phyloP scores from a whole-genome alignment of 257 asterid species.

The Thymus quinquecostatus region DNA sequence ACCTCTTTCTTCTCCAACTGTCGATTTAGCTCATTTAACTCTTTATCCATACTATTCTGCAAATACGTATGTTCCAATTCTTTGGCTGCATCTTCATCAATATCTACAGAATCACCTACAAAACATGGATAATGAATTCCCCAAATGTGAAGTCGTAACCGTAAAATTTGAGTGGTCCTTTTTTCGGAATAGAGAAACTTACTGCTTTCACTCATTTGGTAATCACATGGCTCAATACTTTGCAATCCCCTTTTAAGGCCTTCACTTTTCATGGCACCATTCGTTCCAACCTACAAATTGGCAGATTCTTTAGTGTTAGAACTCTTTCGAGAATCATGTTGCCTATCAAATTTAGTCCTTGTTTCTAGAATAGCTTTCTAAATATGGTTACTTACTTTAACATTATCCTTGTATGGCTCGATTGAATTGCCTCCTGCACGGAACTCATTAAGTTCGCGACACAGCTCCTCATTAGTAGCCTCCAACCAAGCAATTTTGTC shows the following conservation, averaged over 20 bases:
- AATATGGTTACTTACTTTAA: slow-evolving; percentile 53
- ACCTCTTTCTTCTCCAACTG: slow-evolving; percentile 97
- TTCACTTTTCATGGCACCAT: slow-evolving; percentile 64
- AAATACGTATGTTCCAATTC: slow-evolving; percentile 95
- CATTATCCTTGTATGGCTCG: slow-evolving; percentile 59
- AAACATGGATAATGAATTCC: slow-evolving; percentile 27
- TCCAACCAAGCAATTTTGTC: slow-evolving; percentile 93
- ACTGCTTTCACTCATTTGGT: slow-evolving; percentile 93
- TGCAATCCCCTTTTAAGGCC: slow-evolving; percentile 91
- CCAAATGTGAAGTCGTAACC: neutral
- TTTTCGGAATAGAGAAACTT: slow-evolving; percentile 38
- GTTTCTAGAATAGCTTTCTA: neutral
- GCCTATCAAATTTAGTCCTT: slow-evolving; percentile 6
- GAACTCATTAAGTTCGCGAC: slow-evolving; percentile 76
- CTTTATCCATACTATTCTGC: slow-evolving; percentile 95
- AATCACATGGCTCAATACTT: slow-evolving; percentile 88
- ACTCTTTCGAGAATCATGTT: neutral
- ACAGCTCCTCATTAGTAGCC: slow-evolving; percentile 84
- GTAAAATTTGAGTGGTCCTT: slow-evolving; percentile 6
- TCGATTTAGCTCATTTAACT: slow-evolving; percentile 77
- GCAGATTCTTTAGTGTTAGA: slow-evolving; percentile 21
- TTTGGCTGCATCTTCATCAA: slow-evolving; percentile 86
- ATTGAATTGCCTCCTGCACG: slow-evolving; percentile 57
- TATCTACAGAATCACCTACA: slow-evolving; percentile 83
- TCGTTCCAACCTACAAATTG: slow-evolving; percentile 56